These are phyloP conservation scores for Cruciata laevipes DNA, from an alignment of 257 asterid species.

Conservation along the genomic window DNA sequence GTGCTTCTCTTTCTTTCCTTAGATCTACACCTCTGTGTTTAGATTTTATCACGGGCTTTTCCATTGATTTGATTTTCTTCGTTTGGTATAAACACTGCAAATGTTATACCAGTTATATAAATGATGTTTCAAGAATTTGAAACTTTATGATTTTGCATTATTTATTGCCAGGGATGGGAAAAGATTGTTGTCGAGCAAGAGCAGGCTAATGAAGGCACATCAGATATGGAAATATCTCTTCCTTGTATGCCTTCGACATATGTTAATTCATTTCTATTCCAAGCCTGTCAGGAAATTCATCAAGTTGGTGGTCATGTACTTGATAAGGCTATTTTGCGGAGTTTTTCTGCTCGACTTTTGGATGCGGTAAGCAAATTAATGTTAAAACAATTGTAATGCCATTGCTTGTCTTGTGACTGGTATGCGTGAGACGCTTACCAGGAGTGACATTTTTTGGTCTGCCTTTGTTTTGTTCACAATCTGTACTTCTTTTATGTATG, in stretches of 20 bases:
- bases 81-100: not conserved
- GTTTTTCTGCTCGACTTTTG: slow-evolving; percentile 66
- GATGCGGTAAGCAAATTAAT: slow-evolving; percentile 49
- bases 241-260: slow-evolving; percentile 96
- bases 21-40: not conserved
- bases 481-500: not conserved
- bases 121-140: slow-evolving; percentile 15
- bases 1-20: not conserved
- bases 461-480: not conserved
- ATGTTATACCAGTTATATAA: not conserved
- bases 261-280: slow-evolving; percentile 64
- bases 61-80: not conserved
- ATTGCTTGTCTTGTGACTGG: not conserved
- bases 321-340: slow-evolving; percentile 70
- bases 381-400: not conserved
- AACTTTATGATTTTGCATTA: slow-evolving; percentile 16
- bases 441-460: not conserved
- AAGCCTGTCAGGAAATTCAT: slow-evolving; percentile 91
- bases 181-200: slow-evolving; percentile 85
- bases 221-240: slow-evolving; percentile 83
- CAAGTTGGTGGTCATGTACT: slow-evolving; percentile 97
- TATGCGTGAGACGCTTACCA: not conserved
- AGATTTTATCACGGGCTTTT: not conserved
- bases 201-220: slow-evolving; percentile 52
- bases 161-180: slow-evolving; percentile 84